Evolutionary conservation across 495 filamentous ascomycete genomes (phyloP), one percentile per base, ranked within the genome.

Genomic region (Talaromyces stipitatus): DNA sequence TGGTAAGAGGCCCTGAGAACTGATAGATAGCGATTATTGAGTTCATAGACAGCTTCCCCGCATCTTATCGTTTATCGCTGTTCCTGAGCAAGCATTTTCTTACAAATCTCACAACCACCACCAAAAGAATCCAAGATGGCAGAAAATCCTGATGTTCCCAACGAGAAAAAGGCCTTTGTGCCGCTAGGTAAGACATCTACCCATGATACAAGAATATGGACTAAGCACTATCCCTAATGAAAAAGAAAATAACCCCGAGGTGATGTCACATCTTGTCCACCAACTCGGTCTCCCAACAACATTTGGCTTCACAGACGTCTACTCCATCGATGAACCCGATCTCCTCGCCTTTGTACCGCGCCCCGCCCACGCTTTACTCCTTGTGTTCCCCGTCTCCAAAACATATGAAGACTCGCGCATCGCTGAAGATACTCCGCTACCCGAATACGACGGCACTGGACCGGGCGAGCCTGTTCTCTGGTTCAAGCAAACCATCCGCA

Each of bases 401-500:
- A 73, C 82, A 32, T 94, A 90, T 76, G 83, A 90, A 71, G 70
- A 75, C 47, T 78, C 78, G 60, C 83, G 88, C 24, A 68, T 76
- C 24, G 67, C 77, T 56, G 89, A 91, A 70, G 87, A 94, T 69
- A 69, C 75, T 30, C 58, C 64, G 3, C 71, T 80, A 28, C 61
- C 71, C 12, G 76, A 78, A 36, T 85, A 85, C 68, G 65, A 64
- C 0, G 78, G 79, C 55, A 66, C 59, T 18, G 82, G 82, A 1
- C 67, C 78, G 50, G 5, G 57, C 0, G 83, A 86, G 55, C 86
- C 85, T 0, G 85, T 89, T 2, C 78, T 91, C 51, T 96, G 91
- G 91, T 96, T 90, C 75, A 86, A 88, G 64, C 91, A 97, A 62
- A 96, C 90, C 0, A 97, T 97, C 67, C 78, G 83, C 50, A 83